phyloP scores from a whole-genome alignment of 2,329 filamentous ascomycete genomes.

The Clarireedia hainanense region DNA sequence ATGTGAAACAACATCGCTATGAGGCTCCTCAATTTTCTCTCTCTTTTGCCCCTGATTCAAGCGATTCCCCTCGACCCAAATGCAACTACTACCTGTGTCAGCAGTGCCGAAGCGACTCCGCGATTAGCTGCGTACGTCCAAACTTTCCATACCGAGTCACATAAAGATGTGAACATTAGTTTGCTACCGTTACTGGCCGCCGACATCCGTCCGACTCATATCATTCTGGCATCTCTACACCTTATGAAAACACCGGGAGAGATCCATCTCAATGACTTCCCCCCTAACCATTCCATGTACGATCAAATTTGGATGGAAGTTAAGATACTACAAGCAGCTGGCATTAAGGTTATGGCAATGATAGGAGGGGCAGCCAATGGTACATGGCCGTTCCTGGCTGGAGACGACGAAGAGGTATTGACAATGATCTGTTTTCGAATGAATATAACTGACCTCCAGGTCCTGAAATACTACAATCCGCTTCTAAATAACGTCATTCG shows the following conservation, averaged over 20 bases:
- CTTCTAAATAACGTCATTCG: slow-evolving; percentile 36
- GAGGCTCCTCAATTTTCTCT: slow-evolving; percentile 1
- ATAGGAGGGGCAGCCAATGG: slow-evolving; percentile 12
- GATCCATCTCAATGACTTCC: slow-evolving; percentile 12
- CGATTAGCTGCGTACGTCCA: slow-evolving; percentile 8
- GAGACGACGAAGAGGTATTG: slow-evolving; percentile 1
- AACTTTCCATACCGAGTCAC: slow-evolving; percentile 1
- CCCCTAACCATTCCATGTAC: slow-evolving; percentile 7
- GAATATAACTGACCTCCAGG: slow-evolving; percentile 14
- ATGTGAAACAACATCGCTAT: background rate
- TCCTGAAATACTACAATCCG: slow-evolving; percentile 10
- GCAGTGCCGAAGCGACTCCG: background rate
- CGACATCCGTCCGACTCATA: slow-evolving; percentile 5
- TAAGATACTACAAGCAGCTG: slow-evolving; percentile 3
- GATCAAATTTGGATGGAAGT: slow-evolving; percentile 12
- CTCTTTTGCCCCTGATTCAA: slow-evolving; percentile 1
- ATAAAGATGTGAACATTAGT: background rate
- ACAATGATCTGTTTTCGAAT: background rate
- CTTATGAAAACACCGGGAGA: background rate
- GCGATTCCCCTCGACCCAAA: slow-evolving; percentile 2
- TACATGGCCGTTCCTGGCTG: slow-evolving; percentile 34
- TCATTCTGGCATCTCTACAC: slow-evolving; percentile 8
- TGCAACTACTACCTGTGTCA: background rate
- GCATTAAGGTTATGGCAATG: slow-evolving; percentile 14
- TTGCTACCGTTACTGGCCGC: slow-evolving; percentile 5